These are phyloP conservation scores for Albatrellus sp. DNA, from an alignment of 1,284 basidiomycete genomes.

Conservation along the genomic window DNA sequence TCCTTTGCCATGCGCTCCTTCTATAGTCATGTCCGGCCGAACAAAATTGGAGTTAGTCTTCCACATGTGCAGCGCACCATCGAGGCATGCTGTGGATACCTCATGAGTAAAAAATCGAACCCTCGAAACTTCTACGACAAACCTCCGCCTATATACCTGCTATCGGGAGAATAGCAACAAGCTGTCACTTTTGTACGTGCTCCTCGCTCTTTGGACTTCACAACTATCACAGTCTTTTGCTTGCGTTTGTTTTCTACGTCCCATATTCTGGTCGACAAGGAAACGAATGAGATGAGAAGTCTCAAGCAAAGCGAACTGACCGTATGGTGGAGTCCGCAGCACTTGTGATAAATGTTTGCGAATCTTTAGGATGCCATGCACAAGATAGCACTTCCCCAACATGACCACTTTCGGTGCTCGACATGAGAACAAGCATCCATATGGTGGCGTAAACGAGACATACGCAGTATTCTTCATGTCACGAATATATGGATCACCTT, in stretches of 20 bases:
- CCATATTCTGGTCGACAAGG: conserved; percentile 63
- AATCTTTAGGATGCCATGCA: conserved; percentile 82
- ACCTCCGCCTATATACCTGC: conserved; percentile 79
- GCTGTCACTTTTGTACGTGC: conserved; percentile 85
- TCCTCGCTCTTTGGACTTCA: conserved; percentile 94
- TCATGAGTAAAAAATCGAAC: neutral
- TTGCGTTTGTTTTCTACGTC: conserved; percentile 79
- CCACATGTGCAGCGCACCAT: conserved; percentile 92
- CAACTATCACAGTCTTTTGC: conserved; percentile 89
- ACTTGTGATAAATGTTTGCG: conserved; percentile 78
- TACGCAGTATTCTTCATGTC: conserved; percentile 97
- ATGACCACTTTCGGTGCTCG: conserved; percentile 59
- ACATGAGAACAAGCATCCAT: conserved; percentile 4
- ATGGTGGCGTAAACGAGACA: conserved; percentile 16
- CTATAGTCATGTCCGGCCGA: conserved; percentile 75
- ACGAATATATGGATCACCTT: conserved; percentile 95
- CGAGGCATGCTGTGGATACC: conserved; percentile 60
- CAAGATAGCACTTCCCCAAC: conserved; percentile 87
- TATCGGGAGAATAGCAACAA: conserved; percentile 81
- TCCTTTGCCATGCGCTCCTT: conserved; percentile 76
- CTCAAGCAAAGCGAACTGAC: conserved; percentile 25
- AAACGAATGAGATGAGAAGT: neutral
- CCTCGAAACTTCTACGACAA: conserved; percentile 18
- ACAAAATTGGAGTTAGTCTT: conserved; percentile 85
- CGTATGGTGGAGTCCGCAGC: conserved; percentile 93